Evolutionary conservation across 108 stramenopile species (phyloP).

Genomic region (Skeletonema marinoi): DNA sequence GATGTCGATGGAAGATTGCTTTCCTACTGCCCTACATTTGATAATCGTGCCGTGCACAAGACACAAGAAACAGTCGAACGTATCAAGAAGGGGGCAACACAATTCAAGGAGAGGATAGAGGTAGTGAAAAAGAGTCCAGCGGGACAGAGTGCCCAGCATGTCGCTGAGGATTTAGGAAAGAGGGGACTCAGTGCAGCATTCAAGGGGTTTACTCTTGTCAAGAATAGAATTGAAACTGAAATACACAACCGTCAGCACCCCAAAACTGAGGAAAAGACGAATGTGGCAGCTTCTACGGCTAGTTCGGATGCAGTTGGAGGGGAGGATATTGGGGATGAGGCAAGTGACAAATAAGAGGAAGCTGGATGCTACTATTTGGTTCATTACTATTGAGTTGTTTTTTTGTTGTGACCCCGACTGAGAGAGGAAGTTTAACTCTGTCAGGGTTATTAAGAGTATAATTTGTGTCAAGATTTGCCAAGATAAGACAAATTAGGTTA

Average conservation of each 20-base stretch:
- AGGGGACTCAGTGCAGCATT: conserved; percentile 33
- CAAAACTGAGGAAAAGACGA: neutral
- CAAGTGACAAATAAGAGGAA: neutral
- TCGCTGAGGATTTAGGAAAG: conserved; percentile 37
- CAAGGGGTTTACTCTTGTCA: conserved; percentile 24
- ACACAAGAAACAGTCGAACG: conserved; percentile 73
- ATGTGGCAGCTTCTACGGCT: conserved; percentile 19
- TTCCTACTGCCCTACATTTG: conserved; percentile 89
- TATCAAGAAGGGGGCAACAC: conserved; percentile 64
- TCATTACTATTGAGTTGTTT: neutral
- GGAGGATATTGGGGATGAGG: conserved; percentile 4
- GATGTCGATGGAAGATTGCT: conserved; percentile 81
- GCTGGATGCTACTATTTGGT: neutral
- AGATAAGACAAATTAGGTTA: too few relatives aligned
- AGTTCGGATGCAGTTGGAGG: conserved; percentile 3
- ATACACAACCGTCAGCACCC: conserved; percentile 36
- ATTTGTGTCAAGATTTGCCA: too few relatives aligned
- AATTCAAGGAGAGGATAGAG: conserved; percentile 55
- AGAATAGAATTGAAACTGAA: conserved; percentile 41
- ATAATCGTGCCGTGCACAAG: conserved; percentile 80
- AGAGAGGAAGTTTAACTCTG: too few relatives aligned
- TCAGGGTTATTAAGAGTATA: too few relatives aligned
- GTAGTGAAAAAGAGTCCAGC: conserved; percentile 66
- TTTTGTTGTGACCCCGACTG: too few relatives aligned
- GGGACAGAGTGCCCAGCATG: conserved; percentile 51